Evolutionary conservation across 2,329 filamentous ascomycete genomes (phyloP).

Genomic region (Bipolaris sorokiniana): DNA sequence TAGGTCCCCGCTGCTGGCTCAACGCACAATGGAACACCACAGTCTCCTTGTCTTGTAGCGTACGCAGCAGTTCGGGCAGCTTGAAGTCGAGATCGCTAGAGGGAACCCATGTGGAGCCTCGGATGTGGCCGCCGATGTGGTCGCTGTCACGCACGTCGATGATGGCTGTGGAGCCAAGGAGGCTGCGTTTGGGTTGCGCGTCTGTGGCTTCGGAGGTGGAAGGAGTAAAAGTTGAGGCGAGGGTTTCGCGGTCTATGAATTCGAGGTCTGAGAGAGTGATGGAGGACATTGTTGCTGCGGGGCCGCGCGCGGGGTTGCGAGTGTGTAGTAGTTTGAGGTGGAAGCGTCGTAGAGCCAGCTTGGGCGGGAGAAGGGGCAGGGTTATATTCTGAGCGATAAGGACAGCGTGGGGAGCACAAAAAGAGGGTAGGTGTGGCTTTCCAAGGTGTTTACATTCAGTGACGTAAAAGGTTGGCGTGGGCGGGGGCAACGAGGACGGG

Average conservation of each 20-base stretch:
- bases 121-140: conserved; percentile 89
- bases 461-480: neutral
- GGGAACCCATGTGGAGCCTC: conserved; percentile 76
- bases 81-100: conserved; percentile 73
- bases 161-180: conserved; percentile 63
- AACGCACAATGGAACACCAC: conserved; percentile 96
- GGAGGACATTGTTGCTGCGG: conserved; percentile 41
- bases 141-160: conserved; percentile 92
- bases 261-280: conserved; percentile 66
- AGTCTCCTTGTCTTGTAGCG: conserved; percentile 75
- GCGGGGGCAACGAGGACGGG: neutral
- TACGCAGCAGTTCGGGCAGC: conserved; percentile 82
- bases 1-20: conserved; percentile 87
- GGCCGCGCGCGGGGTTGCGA: neutral
- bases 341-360: neutral
- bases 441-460: neutral
- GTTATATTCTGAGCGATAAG: neutral
- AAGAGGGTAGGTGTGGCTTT: no score
- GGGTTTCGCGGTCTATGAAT: conserved; percentile 69
- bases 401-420: neutral
- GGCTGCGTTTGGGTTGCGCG: conserved; percentile 66
- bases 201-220: conserved; percentile 66
- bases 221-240: conserved; percentile 59
- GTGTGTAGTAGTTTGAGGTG: neutral
- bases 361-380: neutral